Base-by-base conservation (phyloP, 129 eudicot species). In the Solidago caesia region DNA sequence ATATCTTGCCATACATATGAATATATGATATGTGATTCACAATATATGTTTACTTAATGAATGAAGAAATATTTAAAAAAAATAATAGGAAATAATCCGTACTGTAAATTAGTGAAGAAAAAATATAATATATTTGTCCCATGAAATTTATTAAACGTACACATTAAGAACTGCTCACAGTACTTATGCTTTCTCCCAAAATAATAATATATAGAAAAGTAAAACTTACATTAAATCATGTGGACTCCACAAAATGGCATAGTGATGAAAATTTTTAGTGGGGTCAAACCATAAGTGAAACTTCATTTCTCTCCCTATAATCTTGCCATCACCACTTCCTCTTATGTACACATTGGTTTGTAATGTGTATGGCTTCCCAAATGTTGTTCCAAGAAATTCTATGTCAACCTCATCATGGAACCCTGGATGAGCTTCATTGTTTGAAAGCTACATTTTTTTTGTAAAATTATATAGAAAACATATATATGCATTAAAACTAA, bases 211-310 rank as follows among this genome's bases (percentile, higher is more conserved):
- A 42, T 14, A 29, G 15, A 16, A 26, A 27, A 6, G 44, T 2
- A 49, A 11, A 44, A 77, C 91, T 77, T 64, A 84, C 91, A 87
- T 84, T 72, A 87, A 56, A 15, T 87, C 85, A 42, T 70, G 81
- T 27, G 91, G 91, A 76, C 81, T 84, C 91, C 91, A 87, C 29
- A 87, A 69, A 67, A 87, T 87, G 13, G 91, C 91, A 82, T 87
- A 87, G 77, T 87, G 88, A 73, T 87, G 91, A 72, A 81, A 84
- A 13, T 42, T 64, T 73, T 79, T 75, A 11, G 91, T 87, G 44
- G 91, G 91, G 77, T 87, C 86, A 82, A 87, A 87, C 91, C 91
- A 87, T 53, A 87, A 84, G 70, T 87, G 91, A 74, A 87, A 87
- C 64, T 87, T 84, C 91, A 87, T 87, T 64, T 87, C 91, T 76